Base-by-base conservation (phyloP, 1,284 basidiomycete genomes). In the Caloboletus firmus region DNA sequence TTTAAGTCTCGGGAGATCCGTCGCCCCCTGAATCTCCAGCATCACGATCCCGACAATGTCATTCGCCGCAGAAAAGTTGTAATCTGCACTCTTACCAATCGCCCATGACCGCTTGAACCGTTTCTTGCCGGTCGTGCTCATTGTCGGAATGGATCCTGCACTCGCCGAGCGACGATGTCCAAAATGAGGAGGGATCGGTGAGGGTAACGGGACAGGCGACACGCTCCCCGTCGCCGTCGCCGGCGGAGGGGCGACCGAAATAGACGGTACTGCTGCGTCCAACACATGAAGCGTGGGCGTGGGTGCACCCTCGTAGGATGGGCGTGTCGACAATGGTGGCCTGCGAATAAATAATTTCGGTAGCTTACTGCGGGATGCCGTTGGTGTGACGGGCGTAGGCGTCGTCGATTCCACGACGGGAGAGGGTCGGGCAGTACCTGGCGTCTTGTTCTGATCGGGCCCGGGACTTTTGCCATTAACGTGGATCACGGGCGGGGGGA, bases 21-120 rank as follows among this genome's bases (percentile, higher is more conserved):
- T 79, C 2, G 95, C 96, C 28, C 83, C 69, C 47, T 76, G 71
- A 37, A 84, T 80, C 72, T 86, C 85, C 22, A 95, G 72, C 85
- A 97, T 92, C 44, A 97, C 95, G 56, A 99, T 94, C 1, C 97
- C 96, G 3, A 97, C 75, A 42, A 98, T 89, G 65, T 97, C 95
- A 12, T 83, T 79, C 2, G 68, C 79, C 1, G 85, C 79, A 35
- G 82, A 82, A 62, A 93, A 85, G 63, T 87, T 87, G 71, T 81
- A 93, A 32, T 75, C 75, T 2, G 62, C 74, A 51, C 71, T 72
- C 64, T 76, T 77, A 15, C 20, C 30, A 43, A 13, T 26, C 4
- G 59, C 45, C 61, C 68, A 72, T 0, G 66, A 58, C 37, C 60
- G 62, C 39, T 69, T 66, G 51, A 71, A 72, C 41, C 64, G 60